phyloP scores from a whole-genome alignment of 2,329 filamentous ascomycete species.

The Xylaria hypoxylon region DNA sequence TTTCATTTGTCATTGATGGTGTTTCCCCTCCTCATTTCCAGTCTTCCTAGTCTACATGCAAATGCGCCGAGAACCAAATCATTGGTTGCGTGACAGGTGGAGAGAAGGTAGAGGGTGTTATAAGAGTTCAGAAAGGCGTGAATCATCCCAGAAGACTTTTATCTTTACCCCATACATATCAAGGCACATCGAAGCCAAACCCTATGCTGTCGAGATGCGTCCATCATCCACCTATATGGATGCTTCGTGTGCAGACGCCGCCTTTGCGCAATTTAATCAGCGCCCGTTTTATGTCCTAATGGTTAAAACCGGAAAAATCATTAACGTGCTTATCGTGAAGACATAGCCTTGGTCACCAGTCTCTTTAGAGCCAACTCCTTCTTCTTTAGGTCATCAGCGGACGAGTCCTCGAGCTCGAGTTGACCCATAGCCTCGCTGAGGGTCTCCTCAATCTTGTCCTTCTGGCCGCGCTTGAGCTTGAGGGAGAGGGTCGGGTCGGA shows the following conservation, averaged over 20 bases:
- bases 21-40: conserved; percentile 36
- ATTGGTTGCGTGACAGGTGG: conserved; percentile 43
- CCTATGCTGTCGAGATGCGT: conserved; percentile 44
- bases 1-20: conserved; percentile 38
- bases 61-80: conserved; percentile 47
- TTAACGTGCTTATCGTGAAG: conserved; percentile 75
- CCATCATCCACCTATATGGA: conserved; percentile 45
- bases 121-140: conserved; percentile 44
- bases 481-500: conserved; percentile 95
- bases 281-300: conserved; percentile 48
- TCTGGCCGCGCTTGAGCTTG: conserved; percentile 98
- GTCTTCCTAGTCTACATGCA: conserved; percentile 53
- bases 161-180: conserved; percentile 45
- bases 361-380: conserved; percentile 99
- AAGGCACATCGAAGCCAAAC: conserved; percentile 43
- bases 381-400: conserved; percentile 97
- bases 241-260: conserved; percentile 44
- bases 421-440: conserved; percentile 97
- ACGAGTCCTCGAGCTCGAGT: conserved; percentile 93
- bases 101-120: conserved; percentile 42
- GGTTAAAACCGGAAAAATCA: conserved; percentile 46
- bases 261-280: conserved; percentile 44
- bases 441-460: conserved; percentile 98
- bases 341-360: conserved; percentile 98
- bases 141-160: conserved; percentile 51